A percentile compares a stretch with the other conserved stretches of the same genome.
Evolutionary conservation across 257 asterid species (phyloP).

Genomic region (Scutellaria barbata): DNA sequence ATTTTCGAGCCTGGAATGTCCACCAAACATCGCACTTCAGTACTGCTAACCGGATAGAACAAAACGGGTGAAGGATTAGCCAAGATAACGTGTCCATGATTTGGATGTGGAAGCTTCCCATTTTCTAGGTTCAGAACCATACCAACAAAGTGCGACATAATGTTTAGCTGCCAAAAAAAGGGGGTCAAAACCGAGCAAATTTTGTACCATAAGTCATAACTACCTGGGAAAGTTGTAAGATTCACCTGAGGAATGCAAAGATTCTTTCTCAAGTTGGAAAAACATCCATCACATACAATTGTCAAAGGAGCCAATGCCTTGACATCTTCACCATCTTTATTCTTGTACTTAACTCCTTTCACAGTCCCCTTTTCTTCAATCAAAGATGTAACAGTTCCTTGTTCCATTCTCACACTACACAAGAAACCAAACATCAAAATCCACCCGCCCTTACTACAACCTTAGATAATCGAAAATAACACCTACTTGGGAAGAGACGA

Average conservation of each 20-base stretch:
- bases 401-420: constrained; percentile 58
- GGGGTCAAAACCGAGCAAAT: too few species aligned
- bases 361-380: constrained; percentile 55
- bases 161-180: constrained; percentile 38
- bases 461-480: background rate
- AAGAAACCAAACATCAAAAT: constrained; percentile 28
- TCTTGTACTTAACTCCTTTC: constrained; percentile 58
- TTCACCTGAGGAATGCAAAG: constrained; percentile 57
- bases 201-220: too few species aligned
- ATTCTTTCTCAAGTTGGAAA: constrained; percentile 54
- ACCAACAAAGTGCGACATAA: constrained; percentile 57
- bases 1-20: constrained; percentile 52
- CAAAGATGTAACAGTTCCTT: constrained; percentile 59
- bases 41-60: constrained; percentile 58
- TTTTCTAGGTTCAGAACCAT: constrained; percentile 56
- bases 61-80: constrained; percentile 57
- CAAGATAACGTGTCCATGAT: constrained; percentile 54
- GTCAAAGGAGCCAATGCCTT: constrained; percentile 54
- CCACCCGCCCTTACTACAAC: too few species aligned
- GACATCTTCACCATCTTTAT: constrained; percentile 47
- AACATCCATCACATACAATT: constrained; percentile 60
- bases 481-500: constrained; percentile 56
- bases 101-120: constrained; percentile 53
- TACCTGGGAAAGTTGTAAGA: background rate
- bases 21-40: constrained; percentile 53